Base-by-base conservation (phyloP, 106 monocot genomes). In the Acorus gramineus region DNA sequence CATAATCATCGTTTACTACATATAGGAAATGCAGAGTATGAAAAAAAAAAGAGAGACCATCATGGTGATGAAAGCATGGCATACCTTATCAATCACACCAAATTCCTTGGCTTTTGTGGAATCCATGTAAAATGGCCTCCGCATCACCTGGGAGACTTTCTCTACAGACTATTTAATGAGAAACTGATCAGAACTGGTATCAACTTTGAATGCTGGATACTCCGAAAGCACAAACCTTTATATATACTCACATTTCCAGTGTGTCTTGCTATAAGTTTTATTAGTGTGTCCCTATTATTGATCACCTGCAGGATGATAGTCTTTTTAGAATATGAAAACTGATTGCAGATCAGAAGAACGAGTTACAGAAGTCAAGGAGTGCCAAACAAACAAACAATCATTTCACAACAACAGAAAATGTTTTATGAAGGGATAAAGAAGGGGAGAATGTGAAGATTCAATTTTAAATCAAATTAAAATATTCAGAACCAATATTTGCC, bases 1-100 rank as follows among this genome's bases (percentile, higher is more conserved):
- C 28, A 28, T 28, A 28, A 28, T 28, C 1, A 0, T 28, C 28
- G 28, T 28, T 28, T 28, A 28, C 28, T 1, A 28, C 28, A 1
- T 28, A 28, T 28, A 28, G 28, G 28, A 28, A 28, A 28, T 28
- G 28, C 28, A 28, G 28, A 28, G 28, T 0, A 28, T 28, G 28
- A 28, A 28, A 28, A 28, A 28, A 28, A 28, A 28, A 28, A 28
- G n/a, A n/a, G n/a, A 28, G 28, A 28, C 28, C 28, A 28, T 28
- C 1, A 28, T 1, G 28, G 28, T 28, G 28, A 28, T 28, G 28
- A 28, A 28, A 28, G 28, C 28, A 1, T 28, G 28, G 28, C 28
- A 14, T 87, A 96, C 95, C 90, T 96, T 96, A 80, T 96, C 95
- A 56, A 96, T 79, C 57, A 91, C 89, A 47, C 95, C 95, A 60